phyloP scores from a whole-genome alignment of 2,329 filamentous ascomycete species.

The Colletotrichum liaoningense region DNA sequence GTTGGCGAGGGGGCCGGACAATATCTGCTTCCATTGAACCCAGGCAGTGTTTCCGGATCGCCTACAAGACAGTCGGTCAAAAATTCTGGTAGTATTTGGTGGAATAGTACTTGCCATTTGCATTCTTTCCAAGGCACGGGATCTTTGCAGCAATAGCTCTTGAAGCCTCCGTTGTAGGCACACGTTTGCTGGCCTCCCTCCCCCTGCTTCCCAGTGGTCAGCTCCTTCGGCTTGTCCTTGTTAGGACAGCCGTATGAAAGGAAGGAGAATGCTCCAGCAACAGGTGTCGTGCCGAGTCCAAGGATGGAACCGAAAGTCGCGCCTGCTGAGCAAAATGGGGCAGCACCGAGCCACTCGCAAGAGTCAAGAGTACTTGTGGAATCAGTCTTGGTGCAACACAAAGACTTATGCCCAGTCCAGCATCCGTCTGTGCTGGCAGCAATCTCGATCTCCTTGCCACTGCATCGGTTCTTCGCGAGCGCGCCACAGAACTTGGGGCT shows the following conservation, averaged over 20 bases:
- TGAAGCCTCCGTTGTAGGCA: neutral
- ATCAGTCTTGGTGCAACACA: neutral
- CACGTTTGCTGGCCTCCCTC: neutral
- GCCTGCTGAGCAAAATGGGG: neutral
- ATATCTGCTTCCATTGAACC: neutral
- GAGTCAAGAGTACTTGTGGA: neutral
- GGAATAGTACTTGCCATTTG: neutral
- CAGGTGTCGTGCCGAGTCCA: neutral
- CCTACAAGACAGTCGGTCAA: neutral
- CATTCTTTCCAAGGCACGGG: neutral
- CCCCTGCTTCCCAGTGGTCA: neutral
- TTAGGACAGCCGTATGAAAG: neutral
- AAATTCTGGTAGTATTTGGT: rapidly evolving
- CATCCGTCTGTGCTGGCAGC: neutral
- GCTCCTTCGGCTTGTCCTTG: neutral
- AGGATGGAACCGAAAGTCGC: neutral
- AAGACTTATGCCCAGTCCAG: neutral
- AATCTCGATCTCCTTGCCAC: neutral
- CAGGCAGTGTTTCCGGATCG: neutral
- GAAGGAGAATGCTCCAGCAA: neutral
- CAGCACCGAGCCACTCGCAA: neutral
- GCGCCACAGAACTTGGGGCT: neutral
- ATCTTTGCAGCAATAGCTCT: neutral
- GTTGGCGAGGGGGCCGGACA: neutral
- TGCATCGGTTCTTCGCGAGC: neutral